phyloP scores from a whole-genome alignment of 352 stramenopile genomes.

The Phytopythium delawarense region DNA sequence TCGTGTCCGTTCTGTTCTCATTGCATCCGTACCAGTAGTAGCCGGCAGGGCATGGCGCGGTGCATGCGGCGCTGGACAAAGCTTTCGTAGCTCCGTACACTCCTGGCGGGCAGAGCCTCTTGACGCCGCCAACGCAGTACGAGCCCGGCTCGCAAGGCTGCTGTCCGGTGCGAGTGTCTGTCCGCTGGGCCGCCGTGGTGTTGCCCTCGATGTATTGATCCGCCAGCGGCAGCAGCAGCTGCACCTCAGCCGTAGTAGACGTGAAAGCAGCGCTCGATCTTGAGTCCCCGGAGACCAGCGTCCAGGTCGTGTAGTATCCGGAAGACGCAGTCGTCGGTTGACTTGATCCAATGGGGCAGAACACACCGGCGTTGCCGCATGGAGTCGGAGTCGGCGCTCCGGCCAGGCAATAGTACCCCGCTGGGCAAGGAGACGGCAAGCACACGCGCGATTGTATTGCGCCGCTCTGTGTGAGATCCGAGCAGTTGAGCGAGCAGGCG shows the following conservation, averaged over 20 bases:
- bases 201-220: slow-evolving; percentile 42
- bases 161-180: slow-evolving; percentile 40
- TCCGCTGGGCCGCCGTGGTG: slow-evolving; percentile 21
- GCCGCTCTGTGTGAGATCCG: slow-evolving; percentile 4
- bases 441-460: slow-evolving; percentile 18
- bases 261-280: not conserved
- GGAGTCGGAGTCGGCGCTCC: slow-evolving; percentile 19
- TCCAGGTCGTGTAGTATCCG: slow-evolving; percentile 64
- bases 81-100: slow-evolving; percentile 36
- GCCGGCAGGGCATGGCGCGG: slow-evolving; percentile 46
- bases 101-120: slow-evolving; percentile 41
- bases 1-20: not conserved
- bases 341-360: slow-evolving; percentile 45
- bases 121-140: slow-evolving; percentile 53
- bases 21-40: slow-evolving; percentile 55
- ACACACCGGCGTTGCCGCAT: slow-evolving; percentile 37
- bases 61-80: slow-evolving; percentile 42
- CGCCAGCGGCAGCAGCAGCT: slow-evolving; percentile 12
- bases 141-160: slow-evolving; percentile 45
- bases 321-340: slow-evolving; percentile 25
- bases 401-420: slow-evolving; percentile 56
- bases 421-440: slow-evolving; percentile 39
- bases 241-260: not conserved
- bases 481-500: slow-evolving; percentile 42
- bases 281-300: slow-evolving; percentile 9